Percentiles rank a stretch among this genome's conserved stretches.
Conservation (phyloP, 306 rosid genomes). For the Dalbergia cultrata region DNA sequence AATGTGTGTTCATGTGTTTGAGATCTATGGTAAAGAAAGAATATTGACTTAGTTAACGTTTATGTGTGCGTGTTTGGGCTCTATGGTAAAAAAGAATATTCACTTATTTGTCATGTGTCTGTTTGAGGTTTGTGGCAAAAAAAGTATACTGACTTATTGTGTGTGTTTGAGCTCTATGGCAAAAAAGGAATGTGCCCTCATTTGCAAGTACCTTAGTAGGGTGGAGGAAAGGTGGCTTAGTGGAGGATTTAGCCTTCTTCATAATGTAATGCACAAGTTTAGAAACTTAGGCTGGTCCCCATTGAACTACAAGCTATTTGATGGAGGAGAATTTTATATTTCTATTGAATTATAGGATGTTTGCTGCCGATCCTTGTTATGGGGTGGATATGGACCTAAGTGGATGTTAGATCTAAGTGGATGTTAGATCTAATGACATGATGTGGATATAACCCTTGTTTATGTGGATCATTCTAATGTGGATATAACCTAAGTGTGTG, state of each 20-base stretch:
- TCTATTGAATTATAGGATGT: neutral
- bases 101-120: too few relatives aligned
- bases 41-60: too few relatives aligned
- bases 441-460: conserved; percentile 11
- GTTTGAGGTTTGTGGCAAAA: too few relatives aligned
- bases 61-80: too few relatives aligned
- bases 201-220: neutral
- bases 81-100: too few relatives aligned
- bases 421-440: neutral
- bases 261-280: too few relatives aligned
- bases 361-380: conserved; percentile 4
- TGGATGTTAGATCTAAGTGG: conserved; percentile 7
- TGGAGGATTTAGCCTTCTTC: neutral
- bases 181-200: too few relatives aligned
- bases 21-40: too few relatives aligned
- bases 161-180: neutral
- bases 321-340: neutral
- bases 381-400: conserved; percentile 9
- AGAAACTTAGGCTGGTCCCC: neutral
- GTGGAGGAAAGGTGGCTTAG: neutral
- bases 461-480: neutral
- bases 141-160: neutral
- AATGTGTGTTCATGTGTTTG: too few relatives aligned
- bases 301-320: neutral
- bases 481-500: too few relatives aligned